Evolutionary conservation across 1,284 basidiomycete genomes (phyloP), one percentile per base, ranked within the genome.

Genomic region (Ganoderma multipileum): DNA sequence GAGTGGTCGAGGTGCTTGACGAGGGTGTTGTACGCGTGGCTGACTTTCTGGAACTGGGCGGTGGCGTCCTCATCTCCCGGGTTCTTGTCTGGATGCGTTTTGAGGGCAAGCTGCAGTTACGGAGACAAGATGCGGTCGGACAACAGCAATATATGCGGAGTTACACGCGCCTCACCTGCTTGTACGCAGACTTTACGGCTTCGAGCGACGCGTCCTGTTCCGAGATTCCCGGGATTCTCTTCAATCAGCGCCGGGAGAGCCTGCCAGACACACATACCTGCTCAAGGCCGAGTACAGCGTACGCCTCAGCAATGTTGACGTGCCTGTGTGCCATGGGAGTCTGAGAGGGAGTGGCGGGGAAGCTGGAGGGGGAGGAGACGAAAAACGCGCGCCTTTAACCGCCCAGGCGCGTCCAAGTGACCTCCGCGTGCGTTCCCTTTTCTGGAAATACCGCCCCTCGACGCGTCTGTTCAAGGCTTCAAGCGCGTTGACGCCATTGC

Each of bases 51-150:
- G 75, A 94, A 93, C 74, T 89, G 82, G 2, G 82, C 82, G 44
- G 91, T 93, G 64, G 91, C 91, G 73, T 86, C 83, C 58, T 83
- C 83, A 71, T 91, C 85, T 60, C 84, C 84, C 0, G 84, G 87
- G 73, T 92, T 92, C 79, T 92, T 92, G 80, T 93, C 92, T 8
- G 92, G 91, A 78, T 93, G 92, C 0, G 87, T 89, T 41, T 83
- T 83, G 36, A 93, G 81, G 11, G 91, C 91, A 66, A 87, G 79
- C 89, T 91, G 70, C n/a, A 67, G 59, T 12, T 36, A 33, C 33
- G 20, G 39, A 65, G 57, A 66, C 47, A 57, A 41, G 55, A 61
- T 65, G 26, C 54, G 14, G 23, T 41, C 26, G 28, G 50, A 20
- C 4, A 41, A 38, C 14, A n/a, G 26, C n/a, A 36, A 8, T 44